Evolutionary conservation across 1,284 basidiomycete genomes (phyloP).

Genomic region (Grifola frondosa): DNA sequence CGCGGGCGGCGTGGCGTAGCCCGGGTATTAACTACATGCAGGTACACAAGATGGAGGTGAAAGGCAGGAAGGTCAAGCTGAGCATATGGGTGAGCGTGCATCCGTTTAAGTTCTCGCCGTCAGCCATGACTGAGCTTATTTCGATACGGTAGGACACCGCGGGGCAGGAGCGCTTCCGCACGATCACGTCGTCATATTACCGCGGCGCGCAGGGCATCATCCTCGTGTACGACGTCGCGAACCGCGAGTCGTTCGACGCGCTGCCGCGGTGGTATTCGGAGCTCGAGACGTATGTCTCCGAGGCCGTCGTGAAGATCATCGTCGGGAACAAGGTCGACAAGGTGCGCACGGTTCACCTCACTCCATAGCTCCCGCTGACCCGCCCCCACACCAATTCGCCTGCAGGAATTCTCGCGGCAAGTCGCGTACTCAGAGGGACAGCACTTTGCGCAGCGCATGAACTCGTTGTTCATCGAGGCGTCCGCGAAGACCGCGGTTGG

Average conservation of each 20-base stretch:
- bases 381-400: background rate
- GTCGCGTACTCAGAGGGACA: constrained; percentile 80
- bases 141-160: constrained; percentile 73
- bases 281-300: constrained; percentile 89
- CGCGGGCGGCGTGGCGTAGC: background rate
- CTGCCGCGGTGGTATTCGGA: constrained; percentile 93
- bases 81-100: constrained; percentile 70
- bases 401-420: constrained; percentile 85
- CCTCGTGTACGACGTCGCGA: constrained; percentile 94
- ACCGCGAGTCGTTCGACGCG: constrained; percentile 88
- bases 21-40: constrained; percentile 24
- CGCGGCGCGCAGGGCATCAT: constrained; percentile 94
- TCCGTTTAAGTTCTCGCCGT: too few species aligned
- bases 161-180: constrained; percentile 89
- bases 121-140: too few species aligned
- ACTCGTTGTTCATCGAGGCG: constrained; percentile 83
- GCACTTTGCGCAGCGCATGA: constrained; percentile 80
- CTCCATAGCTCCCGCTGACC: constrained; percentile 1
- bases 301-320: constrained; percentile 90
- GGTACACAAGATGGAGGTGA: constrained; percentile 83
- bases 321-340: constrained; percentile 97
- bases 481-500: constrained; percentile 86
- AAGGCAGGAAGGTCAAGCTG: constrained; percentile 76
- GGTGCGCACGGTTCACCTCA: constrained; percentile 39
- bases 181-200: constrained; percentile 90